These are phyloP conservation scores for Ampelomyces quisqualis DNA, from an alignment of 2,329 filamentous ascomycete species.

Conservation along the genomic window DNA sequence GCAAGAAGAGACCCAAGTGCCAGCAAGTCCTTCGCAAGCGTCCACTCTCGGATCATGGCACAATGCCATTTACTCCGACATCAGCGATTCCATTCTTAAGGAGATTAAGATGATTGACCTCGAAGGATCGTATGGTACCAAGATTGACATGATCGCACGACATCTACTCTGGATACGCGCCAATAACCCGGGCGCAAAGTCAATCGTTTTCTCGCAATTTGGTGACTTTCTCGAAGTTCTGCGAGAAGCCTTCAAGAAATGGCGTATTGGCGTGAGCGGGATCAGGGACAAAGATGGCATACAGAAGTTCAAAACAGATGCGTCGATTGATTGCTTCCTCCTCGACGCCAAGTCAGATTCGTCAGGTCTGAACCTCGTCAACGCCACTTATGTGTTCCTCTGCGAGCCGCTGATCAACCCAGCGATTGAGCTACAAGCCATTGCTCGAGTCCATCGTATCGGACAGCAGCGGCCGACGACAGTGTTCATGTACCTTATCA, in stretches of 20 bases:
- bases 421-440: conserved; percentile 89
- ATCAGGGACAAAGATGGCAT: conserved; percentile 71
- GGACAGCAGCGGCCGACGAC: conserved; percentile 86
- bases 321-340: conserved; percentile 76
- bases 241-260: conserved; percentile 65
- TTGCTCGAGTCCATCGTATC: conserved; percentile 92
- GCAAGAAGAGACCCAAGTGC: conserved; percentile 55
- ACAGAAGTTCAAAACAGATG: conserved; percentile 72
- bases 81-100: conserved; percentile 68
- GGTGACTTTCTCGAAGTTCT: conserved; percentile 77
- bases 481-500: conserved; percentile 93
- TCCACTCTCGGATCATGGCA: conserved; percentile 28
- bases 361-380: conserved; percentile 86
- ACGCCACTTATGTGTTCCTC: conserved; percentile 90
- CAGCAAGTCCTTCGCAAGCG: conserved; percentile 18
- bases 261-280: conserved; percentile 71
- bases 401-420: conserved; percentile 94
- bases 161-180: conserved; percentile 84
- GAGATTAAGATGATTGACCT: conserved; percentile 84
- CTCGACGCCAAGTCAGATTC: conserved; percentile 87
- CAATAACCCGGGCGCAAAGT: conserved; percentile 83
- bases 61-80: conserved; percentile 72
- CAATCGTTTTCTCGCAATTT: conserved; percentile 93
- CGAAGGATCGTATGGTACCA: conserved; percentile 75
- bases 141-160: conserved; percentile 71